Percentiles rank a stretch among this genome's conserved stretches.
Conservation (phyloP, 768 basidiomycete species). For the Lentinula edodes region DNA sequence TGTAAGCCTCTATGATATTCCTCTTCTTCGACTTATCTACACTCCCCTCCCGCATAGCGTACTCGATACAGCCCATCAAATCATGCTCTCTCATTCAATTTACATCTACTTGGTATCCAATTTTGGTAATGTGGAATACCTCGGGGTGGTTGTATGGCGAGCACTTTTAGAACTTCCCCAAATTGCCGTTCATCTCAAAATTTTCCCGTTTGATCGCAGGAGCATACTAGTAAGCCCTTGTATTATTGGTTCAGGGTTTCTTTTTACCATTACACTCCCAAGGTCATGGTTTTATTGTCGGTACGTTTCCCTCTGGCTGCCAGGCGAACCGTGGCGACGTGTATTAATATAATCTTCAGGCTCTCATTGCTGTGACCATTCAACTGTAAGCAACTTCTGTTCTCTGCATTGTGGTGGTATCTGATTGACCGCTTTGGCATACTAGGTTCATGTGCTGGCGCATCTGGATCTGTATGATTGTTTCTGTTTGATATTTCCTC, state of each 20-base stretch:
- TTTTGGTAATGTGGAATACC: not conserved
- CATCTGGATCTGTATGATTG: not conserved
- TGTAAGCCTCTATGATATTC: not conserved
- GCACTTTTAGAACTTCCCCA: too few species aligned
- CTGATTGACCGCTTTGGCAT: not conserved
- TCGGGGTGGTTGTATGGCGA: conserved; percentile 1
- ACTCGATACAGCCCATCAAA: conserved; percentile 2
- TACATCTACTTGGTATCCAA: conserved; percentile 1
- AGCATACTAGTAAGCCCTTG: conserved; percentile 1
- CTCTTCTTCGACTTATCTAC: not conserved
- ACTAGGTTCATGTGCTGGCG: conserved; percentile 4
- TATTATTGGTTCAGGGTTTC: not conserved
- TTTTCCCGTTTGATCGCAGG: not conserved
- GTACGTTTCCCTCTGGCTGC: not conserved
- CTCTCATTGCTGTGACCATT: not conserved
- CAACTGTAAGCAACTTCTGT: not conserved
- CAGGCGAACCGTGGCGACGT: not conserved
- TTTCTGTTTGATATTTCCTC: not conserved
- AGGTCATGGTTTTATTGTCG: conserved; percentile 5
- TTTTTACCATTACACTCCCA: not conserved
- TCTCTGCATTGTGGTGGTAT: not conserved
- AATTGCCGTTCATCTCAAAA: not conserved
- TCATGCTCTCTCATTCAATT: conserved; percentile 2
- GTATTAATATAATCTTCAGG: not conserved
- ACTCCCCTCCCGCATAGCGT: not conserved